Percentiles rank a stretch among this genome's conserved stretches.
phyloP scores from a whole-genome alignment of 2,329 filamentous ascomycete genomes.

The Fusarium pseudonygamai region DNA sequence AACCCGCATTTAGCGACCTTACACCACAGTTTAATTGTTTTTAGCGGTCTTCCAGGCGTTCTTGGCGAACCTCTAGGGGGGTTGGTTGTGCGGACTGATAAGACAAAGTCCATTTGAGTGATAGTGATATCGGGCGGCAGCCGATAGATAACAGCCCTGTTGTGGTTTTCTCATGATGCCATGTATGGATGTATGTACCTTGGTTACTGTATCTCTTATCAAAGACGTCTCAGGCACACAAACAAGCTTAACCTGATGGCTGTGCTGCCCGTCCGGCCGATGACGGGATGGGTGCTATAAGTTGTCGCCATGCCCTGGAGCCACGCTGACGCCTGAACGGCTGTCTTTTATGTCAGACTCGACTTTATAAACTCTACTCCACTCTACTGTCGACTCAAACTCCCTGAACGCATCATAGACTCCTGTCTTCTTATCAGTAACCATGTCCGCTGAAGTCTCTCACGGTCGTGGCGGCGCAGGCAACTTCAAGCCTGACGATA shows the following conservation, averaged over 20 bases:
- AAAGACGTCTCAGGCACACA: constrained; percentile 14
- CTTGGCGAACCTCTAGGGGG: constrained; percentile 17
- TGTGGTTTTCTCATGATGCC: constrained; percentile 29
- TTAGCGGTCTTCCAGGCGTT: constrained; percentile 5
- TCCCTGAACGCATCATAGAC: neutral
- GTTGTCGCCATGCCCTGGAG: constrained; percentile 37
- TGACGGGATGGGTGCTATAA: constrained; percentile 33
- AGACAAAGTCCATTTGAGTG: constrained; percentile 21
- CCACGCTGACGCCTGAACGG: constrained; percentile 21
- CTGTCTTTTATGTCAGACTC: constrained; percentile 14
- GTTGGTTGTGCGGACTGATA: constrained; percentile 25
- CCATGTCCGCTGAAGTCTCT: constrained; percentile 60
- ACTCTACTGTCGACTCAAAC: neutral
- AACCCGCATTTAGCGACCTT: constrained; percentile 31
- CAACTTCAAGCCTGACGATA: constrained; percentile 68
- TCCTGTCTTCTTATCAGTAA: constrained; percentile 17
- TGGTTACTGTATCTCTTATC: constrained; percentile 24
- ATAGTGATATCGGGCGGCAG: constrained; percentile 28
- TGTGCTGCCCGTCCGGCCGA: constrained; percentile 19
- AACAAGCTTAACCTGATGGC: constrained; percentile 37
- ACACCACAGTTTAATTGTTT: constrained; percentile 9
- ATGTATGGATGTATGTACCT: neutral
- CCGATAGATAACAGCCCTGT: constrained; percentile 31
- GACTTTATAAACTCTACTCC: neutral
- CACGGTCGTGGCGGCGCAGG: constrained; percentile 70